A percentile compares a stretch with the other conserved stretches of the same genome.
phyloP scores from a whole-genome alignment of 352 stramenopile species.

The Phytophthora tentaculata region DNA sequence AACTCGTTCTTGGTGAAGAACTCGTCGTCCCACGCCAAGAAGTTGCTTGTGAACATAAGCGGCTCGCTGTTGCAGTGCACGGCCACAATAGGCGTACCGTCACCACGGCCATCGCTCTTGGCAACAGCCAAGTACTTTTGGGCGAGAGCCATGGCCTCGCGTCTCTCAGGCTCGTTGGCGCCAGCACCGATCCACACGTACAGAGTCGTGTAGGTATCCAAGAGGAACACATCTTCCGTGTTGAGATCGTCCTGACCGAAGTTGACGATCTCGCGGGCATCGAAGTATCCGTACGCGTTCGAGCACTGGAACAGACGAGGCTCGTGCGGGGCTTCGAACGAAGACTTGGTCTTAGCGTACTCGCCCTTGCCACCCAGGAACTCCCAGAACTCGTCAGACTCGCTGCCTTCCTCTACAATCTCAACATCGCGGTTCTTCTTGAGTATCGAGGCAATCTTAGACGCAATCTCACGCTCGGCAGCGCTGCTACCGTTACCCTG shows the following conservation, averaged over 20 bases:
- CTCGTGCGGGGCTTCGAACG: conserved; percentile 72
- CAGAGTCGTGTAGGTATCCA: conserved; percentile 90
- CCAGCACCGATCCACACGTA: conserved; percentile 91
- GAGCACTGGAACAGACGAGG: conserved; percentile 92
- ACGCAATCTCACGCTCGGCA: conserved; percentile 65
- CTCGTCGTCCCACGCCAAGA: conserved; percentile 87
- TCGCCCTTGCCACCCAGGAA: conserved; percentile 84
- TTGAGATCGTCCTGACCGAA: conserved; percentile 93
- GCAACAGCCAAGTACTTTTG: conserved; percentile 76
- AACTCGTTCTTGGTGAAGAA: conserved; percentile 89
- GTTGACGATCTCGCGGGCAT: conserved; percentile 85
- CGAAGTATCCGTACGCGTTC: conserved; percentile 89
- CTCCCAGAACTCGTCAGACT: conserved; percentile 84
- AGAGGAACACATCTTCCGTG: conserved; percentile 91
- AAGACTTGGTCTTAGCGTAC: conserved; percentile 72
- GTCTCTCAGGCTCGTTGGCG: conserved; percentile 81
- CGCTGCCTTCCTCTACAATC: conserved; percentile 62
- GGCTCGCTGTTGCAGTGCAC: conserved; percentile 86
- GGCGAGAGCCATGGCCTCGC: conserved; percentile 62
- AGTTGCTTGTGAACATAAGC: conserved; percentile 92
- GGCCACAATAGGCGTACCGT: conserved; percentile 84
- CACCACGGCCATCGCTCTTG: conserved; percentile 82
- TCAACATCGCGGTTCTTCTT: conserved; percentile 61
- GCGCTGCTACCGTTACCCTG: conserved; percentile 70
- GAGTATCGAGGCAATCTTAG: conserved; percentile 63